phyloP scores from a whole-genome alignment of 495 filamentous ascomycete genomes.

The Xylaria curta region DNA sequence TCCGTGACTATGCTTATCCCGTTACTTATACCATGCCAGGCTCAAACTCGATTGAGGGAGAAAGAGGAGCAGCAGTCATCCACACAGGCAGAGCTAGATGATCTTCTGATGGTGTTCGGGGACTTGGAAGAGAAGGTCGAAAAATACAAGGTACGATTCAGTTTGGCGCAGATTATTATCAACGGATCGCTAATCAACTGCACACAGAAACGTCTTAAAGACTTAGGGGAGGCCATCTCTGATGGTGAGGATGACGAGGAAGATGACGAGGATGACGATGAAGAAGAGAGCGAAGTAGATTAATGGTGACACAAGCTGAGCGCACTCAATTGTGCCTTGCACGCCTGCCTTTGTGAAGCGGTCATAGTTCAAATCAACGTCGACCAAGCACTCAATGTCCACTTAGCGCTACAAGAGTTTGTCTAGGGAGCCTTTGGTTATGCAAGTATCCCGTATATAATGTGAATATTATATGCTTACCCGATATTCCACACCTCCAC shows the following conservation, averaged over 20 bases:
- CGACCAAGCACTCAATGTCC: constrained; percentile 1
- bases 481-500: constrained; percentile 30
- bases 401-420: background rate
- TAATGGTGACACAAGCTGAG: background rate
- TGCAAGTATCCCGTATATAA: constrained; percentile 29
- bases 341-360: background rate
- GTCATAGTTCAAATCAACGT: background rate
- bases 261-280: constrained; percentile 64
- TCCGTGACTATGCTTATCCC: constrained; percentile 17
- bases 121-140: constrained; percentile 85
- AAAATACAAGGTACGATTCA: constrained; percentile 71
- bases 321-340: background rate
- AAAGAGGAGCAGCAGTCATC: constrained; percentile 71
- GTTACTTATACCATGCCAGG: constrained; percentile 31
- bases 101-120: constrained; percentile 85
- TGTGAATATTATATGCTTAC: constrained; percentile 35
- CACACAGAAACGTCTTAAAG: constrained; percentile 72
- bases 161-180: background rate
- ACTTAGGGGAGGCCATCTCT: constrained; percentile 73
- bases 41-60: constrained; percentile 47
- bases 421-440: background rate
- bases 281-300: constrained; percentile 22
- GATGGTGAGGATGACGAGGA: constrained; percentile 79
- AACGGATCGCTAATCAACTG: constrained; percentile 28
- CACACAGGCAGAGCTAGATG: constrained; percentile 76